Evolutionary conservation across 176 grass and related monocot species (phyloP).

Genomic region (Puccinellia tenuiflora): DNA sequence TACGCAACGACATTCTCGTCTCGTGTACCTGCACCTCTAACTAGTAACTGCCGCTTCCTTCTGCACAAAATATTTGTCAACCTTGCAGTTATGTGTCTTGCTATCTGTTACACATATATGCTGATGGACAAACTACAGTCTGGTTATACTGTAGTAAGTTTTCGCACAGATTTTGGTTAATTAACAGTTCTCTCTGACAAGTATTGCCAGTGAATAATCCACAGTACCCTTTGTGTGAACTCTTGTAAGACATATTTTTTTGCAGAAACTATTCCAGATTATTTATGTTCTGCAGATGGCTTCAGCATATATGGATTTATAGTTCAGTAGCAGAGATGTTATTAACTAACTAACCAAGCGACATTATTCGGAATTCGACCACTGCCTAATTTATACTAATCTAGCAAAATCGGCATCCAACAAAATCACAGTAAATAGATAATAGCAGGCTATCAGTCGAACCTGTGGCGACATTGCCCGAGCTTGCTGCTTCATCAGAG

Average conservation of each 20-base stretch:
- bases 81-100: background rate
- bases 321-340: background rate
- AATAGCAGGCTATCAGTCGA: background rate
- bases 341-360: background rate
- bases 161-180: background rate
- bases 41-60: background rate
- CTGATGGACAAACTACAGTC: background rate
- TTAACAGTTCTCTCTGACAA: background rate
- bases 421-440: background rate
- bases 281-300: no score
- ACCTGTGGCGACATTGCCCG: constrained; percentile 70
- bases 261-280: no score
- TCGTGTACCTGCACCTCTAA: background rate
- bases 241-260: no score
- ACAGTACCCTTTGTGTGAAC: background rate
- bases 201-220: background rate
- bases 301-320: background rate
- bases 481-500: constrained; percentile 59
- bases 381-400: background rate
- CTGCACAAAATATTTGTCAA: background rate
- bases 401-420: background rate
- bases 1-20: background rate
- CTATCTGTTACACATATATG: background rate
- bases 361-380: background rate
- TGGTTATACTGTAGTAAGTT: background rate